Evolutionary conservation across 129 eudicot species (phyloP), one percentile per base, ranked within the genome.

Genomic region (carrot (Daucus carota)): DNA sequence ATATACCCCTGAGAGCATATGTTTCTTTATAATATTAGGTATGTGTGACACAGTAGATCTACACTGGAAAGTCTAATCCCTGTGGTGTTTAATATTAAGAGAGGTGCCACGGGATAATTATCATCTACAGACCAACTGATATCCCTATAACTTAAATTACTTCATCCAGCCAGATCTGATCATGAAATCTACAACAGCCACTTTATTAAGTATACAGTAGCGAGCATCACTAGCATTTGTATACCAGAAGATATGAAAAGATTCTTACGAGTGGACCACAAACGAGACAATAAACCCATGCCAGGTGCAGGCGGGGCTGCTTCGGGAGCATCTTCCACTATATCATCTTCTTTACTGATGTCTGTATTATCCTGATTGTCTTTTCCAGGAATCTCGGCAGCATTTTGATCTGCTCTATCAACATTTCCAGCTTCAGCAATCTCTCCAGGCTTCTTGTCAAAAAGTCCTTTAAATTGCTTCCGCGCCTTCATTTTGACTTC

Each of bases 391-490:
- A 66, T 70, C 72, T 80, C 77, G 14, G 28, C 63, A 9, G 74
- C 60, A 44, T 43, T 73, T 75, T 85, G 80, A 17, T 78, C 86
- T 18, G 14, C 81, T 46, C 74, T 76, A 17, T 87, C 83, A 36
- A 47, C 77, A 46, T 38, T 77, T 41, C 86, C 91, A 26, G 78
- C 93, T 73, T 89, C 99, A 3, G 99, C 79, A 68, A 95, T 95
- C 46, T 92, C 99, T 40, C 99, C 99, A 38, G 99, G 99, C 71
- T 87, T 92, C 85, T 90, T 95, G 91, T 95, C 99, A 29, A 95
- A 92, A 32, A 95, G 80, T 74, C 99, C 99, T 87, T 95, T 95
- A 62, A 95, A 95, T 72, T 95, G 99, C 77, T 88, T 83, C 28
- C 93, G 87, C 0, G 87, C 96, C 78, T 90, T 92, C 85, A 77